A percentile compares a stretch with the other conserved stretches of the same genome.
Evolutionary conservation across 805 yeast genomes (phyloP).

Genomic region (Candida sonorensis): DNA sequence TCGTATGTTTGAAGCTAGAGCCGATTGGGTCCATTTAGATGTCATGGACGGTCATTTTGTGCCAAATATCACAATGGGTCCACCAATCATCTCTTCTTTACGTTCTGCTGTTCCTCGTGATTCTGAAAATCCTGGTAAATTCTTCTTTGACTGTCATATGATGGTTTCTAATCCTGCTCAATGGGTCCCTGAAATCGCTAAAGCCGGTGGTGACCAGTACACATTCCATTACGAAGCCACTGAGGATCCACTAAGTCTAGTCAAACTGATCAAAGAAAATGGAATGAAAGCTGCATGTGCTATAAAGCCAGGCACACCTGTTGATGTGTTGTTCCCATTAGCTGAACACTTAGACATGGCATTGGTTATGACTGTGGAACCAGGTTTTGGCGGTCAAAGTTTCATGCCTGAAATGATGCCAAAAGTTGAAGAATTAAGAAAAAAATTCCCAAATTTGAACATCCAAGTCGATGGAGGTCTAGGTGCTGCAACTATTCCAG

Average conservation of each 20-base stretch:
- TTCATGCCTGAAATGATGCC: conserved; percentile 97
- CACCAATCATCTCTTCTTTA: conserved; percentile 33
- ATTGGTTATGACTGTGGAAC: conserved; percentile 96
- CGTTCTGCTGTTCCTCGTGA: conserved; percentile 33
- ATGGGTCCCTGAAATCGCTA: conserved; percentile 91
- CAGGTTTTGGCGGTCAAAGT: conserved; percentile 98
- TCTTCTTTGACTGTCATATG: conserved; percentile 93
- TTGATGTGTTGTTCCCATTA: conserved; percentile 70
- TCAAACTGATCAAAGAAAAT: conserved; percentile 65
- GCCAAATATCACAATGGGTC: conserved; percentile 92
- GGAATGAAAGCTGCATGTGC: conserved; percentile 95
- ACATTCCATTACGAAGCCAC: conserved; percentile 97
- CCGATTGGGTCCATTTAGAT: conserved; percentile 97
- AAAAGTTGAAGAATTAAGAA: conserved; percentile 75
- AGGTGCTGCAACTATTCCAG: conserved; percentile 76
- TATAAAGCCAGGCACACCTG: conserved; percentile 89
- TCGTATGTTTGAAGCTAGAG: conserved; percentile 66
- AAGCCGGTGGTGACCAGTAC: conserved; percentile 93
- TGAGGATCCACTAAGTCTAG: conserved; percentile 64
- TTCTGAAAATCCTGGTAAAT: conserved; percentile 10
- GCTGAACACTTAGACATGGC: conserved; percentile 86
- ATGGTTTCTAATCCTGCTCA: conserved; percentile 91
- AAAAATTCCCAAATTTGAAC: conserved; percentile 68
- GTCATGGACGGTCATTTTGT: conserved; percentile 99
- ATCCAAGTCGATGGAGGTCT: conserved; percentile 98